A percentile compares a stretch with the other conserved stretches of the same genome.
Evolutionary conservation across 495 filamentous ascomycete species (phyloP).

Genomic region (Cladorrhinum samala): DNA sequence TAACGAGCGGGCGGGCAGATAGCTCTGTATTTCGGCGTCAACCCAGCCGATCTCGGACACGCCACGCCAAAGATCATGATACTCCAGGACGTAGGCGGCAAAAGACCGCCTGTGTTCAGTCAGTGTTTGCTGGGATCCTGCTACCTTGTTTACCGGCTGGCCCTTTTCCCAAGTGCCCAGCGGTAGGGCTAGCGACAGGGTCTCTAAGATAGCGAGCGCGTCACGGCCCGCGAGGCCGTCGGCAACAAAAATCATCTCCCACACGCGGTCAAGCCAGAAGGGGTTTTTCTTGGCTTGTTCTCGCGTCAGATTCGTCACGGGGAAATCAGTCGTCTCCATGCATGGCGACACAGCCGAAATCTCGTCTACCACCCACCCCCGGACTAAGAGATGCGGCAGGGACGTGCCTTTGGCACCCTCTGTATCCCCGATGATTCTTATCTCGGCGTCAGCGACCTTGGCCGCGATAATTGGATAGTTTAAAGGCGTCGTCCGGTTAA

Average conservation of each 20-base stretch:
- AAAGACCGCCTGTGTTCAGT: conserved; percentile 11
- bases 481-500: conserved; percentile 16
- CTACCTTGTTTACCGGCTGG: neutral
- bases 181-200: conserved; percentile 12
- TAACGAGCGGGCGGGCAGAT: conserved; percentile 6
- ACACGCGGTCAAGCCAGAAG: conserved; percentile 16
- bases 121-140: conserved; percentile 7
- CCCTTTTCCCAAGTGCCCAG: conserved; percentile 8
- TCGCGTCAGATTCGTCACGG: conserved; percentile 11
- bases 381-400: conserved; percentile 9
- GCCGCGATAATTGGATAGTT: conserved; percentile 1
- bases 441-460: neutral
- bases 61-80: conserved; percentile 3
- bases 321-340: conserved; percentile 19
- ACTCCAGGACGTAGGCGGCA: conserved; percentile 15
- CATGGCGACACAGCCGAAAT: conserved; percentile 9
- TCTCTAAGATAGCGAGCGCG: conserved; percentile 8
- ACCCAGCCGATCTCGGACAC: neutral
- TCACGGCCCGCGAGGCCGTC: neutral
- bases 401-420: neutral
- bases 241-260: conserved; percentile 5
- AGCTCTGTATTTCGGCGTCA: neutral
- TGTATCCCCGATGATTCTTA: conserved; percentile 1
- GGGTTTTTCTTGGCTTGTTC: conserved; percentile 12
- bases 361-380: conserved; percentile 16